Base-by-base conservation (phyloP, 148 eudicot species). In the Chenopodium formosanum region DNA sequence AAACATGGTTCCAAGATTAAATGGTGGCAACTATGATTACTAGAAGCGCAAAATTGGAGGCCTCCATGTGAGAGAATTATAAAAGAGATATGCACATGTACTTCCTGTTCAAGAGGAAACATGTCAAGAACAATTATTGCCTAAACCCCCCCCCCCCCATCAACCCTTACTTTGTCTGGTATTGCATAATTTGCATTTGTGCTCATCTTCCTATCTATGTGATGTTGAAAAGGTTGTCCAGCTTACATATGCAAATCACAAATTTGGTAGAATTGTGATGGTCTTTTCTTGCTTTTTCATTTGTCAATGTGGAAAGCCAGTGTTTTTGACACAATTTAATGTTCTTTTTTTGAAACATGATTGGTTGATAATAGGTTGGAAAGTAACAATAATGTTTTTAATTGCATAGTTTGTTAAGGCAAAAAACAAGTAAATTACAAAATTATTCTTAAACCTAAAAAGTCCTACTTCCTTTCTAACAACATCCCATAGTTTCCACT, bases 301-400 rank as follows among this genome's bases (percentile, higher is more conserved):
- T 27, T 23, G 81, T 70, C 58, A n/a, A 23, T 27, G 68, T 76
- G 78, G 78, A 76, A 58, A 31, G 31, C 79, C 79, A 76, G 12
- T 60, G n/a, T 11, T 32, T 32, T 58, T 76, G 34, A 32, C 66
- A 62, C 66, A 62, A 0, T 22, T 20, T 7, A 62, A 22, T 11
- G 29, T 20, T 56, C 67, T 53, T 79, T 79, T 79, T 69, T 67
- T 79, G 34, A 23, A 70, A 34, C 81, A 79, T 70, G 81, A 70
- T 70, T 56, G 81, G 81, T 32, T 19, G 52, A 72, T 70, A 34
- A 53, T 70, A 67, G 81, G 73, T 10, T 22, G 22, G n/a, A 70
- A 78, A 68, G 67, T 22, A 16, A 44, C 20, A 44, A 78, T 60
- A 47, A 40, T 40, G 44, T 40, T 31, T 68, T 27, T 34, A 62